These are phyloP conservation scores for Leccinum olivaceopallidum DNA, from an alignment of 768 basidiomycete species.

Conservation along the genomic window DNA sequence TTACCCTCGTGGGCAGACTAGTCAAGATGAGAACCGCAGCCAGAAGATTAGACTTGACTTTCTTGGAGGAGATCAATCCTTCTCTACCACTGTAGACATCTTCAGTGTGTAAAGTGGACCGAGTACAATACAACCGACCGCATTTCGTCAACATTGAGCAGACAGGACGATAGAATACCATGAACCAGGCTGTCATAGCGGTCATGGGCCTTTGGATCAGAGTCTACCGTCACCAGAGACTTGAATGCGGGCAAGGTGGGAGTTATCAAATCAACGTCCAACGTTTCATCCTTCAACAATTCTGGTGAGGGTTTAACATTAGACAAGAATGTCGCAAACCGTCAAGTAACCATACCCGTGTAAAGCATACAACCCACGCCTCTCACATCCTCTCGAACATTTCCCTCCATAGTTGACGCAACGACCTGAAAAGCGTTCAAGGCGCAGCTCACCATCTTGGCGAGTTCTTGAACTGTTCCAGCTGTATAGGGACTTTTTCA, in stretches of 20 bases:
- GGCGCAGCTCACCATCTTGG: conserved; percentile 61
- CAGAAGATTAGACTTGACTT: conserved; percentile 88
- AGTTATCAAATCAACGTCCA: conserved; percentile 75
- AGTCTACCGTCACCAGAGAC: conserved; percentile 56
- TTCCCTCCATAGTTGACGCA: conserved; percentile 53
- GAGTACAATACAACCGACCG: conserved; percentile 51
- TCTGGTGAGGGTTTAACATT: conserved; percentile 42
- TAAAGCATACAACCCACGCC: conserved; percentile 81
- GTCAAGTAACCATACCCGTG: conserved; percentile 46
- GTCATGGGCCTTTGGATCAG: conserved; percentile 43
- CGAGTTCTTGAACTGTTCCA: conserved; percentile 51
- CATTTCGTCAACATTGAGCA: conserved; percentile 90
- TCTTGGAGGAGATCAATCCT: conserved; percentile 73
- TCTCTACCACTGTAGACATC: conserved; percentile 63
- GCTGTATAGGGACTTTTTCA: conserved; percentile 38
- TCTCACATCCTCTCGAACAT: conserved; percentile 72
- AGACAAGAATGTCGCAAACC: background rate
- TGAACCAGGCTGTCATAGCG: conserved; percentile 66
- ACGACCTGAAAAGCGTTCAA: conserved; percentile 64
- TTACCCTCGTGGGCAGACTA: conserved; percentile 62
- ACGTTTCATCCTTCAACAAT: conserved; percentile 82
- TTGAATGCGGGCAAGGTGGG: conserved; percentile 83
- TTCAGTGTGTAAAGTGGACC: conserved; percentile 6
- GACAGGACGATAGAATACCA: conserved; percentile 81
- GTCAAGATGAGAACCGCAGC: conserved; percentile 86